Conservation (phyloP, 2,329 filamentous ascomycete species). For the Scopulariopsis brevicaulis region DNA sequence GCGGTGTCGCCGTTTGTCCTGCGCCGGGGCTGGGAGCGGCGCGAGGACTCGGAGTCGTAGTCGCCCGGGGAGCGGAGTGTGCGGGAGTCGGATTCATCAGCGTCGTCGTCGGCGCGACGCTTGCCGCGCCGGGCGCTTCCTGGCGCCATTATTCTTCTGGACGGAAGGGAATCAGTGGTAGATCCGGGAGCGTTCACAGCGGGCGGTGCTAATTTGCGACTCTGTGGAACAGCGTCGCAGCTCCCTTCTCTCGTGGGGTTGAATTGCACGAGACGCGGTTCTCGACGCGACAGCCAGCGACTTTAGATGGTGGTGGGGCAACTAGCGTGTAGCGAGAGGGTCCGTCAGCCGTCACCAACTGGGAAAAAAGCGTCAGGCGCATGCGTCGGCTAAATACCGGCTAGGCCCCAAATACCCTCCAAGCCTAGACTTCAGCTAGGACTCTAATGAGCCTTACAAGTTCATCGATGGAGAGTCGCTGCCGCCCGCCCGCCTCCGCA, state of each 20-base stretch:
- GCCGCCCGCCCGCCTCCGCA: too few relatives aligned
- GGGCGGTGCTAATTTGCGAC: neutral
- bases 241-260: neutral
- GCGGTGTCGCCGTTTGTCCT: neutral
- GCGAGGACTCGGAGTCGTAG: conserved; percentile 4
- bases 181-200: neutral
- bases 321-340: neutral
- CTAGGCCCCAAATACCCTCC: too few relatives aligned
- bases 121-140: neutral
- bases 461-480: too few relatives aligned
- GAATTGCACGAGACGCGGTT: neutral
- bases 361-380: neutral
- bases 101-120: conserved; percentile 1
- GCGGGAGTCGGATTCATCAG: neutral
- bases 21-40: conserved; percentile 1
- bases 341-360: neutral
- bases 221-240: neutral
- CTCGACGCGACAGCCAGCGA: neutral
- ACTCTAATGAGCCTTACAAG: too few relatives aligned
- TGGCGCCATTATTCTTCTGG: neutral
- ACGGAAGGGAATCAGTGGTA: neutral
- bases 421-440: too few relatives aligned
- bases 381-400: neutral
- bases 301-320: neutral
- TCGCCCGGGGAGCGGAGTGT: neutral